Base-by-base conservation (phyloP, 2,329 filamentous ascomycete genomes). In the Epichloe typhina region DNA sequence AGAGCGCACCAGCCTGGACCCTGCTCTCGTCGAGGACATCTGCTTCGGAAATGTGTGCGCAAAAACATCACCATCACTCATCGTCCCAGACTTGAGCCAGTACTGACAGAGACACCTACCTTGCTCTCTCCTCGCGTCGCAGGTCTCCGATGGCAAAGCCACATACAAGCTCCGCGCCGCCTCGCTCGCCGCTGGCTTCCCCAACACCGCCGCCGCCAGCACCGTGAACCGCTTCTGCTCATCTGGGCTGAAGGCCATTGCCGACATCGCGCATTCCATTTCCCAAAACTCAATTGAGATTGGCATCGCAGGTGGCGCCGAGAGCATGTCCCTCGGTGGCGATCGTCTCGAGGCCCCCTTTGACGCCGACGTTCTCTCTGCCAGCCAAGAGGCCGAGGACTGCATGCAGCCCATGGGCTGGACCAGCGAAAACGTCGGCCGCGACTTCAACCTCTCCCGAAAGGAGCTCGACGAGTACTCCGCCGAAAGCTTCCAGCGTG, bases 341-440 rank as follows among this genome's bases (percentile, higher is more conserved):
- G 87, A 90, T 64, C 69, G 76, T 21, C 75, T 88, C 38, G 79
- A 82, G 43, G 69, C 79, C 55, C 83, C 86, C 4, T 93, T 96
- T 69, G 83, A 88, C 66, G 81, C 84, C 56, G 82, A 84, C 55
- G 81, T 97, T 53, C 72, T 87, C 45, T 66, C 72, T 59, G 72
- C 76, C 62, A 85, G 77, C 70, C 84, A 88, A 65, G 88, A 96
- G 64, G 79, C 88, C 0, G 69, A 69, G 45, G 91, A 97, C 71
- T 93, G 89, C 75, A 80, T 91, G 80, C 80, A 89, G 76, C 86
- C 91, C 58, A 98, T 98, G 93, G 93, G 93, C 21, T 94, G 95
- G 80, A 98, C 93, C 3, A 91, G 85, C 53, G 93, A 98, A 74
- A 97, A 97, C 65, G 89, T 98, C 31, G 88, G 84, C 60, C 81